A percentile compares a stretch with the other conserved stretches of the same genome.
Conservation (phyloP, 192 early-diverging fungal species). For the Backusella luteola region DNA sequence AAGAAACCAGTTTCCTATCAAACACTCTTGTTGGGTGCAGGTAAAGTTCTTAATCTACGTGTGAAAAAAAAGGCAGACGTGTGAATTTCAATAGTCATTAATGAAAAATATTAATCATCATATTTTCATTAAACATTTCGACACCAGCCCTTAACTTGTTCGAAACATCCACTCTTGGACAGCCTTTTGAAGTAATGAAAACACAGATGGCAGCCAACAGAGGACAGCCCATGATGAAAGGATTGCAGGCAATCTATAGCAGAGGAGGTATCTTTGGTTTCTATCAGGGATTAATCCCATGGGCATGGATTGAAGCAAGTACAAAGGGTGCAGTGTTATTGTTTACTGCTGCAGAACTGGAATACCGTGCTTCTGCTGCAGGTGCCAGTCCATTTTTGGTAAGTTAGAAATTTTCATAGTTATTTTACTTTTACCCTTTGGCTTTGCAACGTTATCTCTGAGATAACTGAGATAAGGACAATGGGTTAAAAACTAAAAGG, state of each 20-base stretch:
- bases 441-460: background rate
- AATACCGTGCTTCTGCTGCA: conserved; percentile 44
- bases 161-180: conserved; percentile 89
- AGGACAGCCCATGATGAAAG: conserved; percentile 70
- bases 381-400: conserved; percentile 55
- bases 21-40: conserved; percentile 88
- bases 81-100: background rate
- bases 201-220: conserved; percentile 95
- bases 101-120: conserved; percentile 1
- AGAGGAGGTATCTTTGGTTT: conserved; percentile 90
- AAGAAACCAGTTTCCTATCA: conserved; percentile 88
- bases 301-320: conserved; percentile 65
- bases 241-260: conserved; percentile 75
- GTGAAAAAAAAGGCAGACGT: background rate
- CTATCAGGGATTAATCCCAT: conserved; percentile 85
- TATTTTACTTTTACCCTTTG: background rate
- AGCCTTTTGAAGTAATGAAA: conserved; percentile 96
- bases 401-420: conserved; percentile 5
- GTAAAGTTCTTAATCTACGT: conserved; percentile 35
- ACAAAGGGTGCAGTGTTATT: conserved; percentile 62
- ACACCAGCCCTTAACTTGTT: conserved; percentile 67
- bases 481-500: background rate
- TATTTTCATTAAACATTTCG: background rate
- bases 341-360: conserved; percentile 59
- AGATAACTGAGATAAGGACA: background rate